A percentile compares a stretch with the other conserved stretches of the same genome.
Conservation (phyloP, 148 eudicot species). For the Linanthus parryae region DNA sequence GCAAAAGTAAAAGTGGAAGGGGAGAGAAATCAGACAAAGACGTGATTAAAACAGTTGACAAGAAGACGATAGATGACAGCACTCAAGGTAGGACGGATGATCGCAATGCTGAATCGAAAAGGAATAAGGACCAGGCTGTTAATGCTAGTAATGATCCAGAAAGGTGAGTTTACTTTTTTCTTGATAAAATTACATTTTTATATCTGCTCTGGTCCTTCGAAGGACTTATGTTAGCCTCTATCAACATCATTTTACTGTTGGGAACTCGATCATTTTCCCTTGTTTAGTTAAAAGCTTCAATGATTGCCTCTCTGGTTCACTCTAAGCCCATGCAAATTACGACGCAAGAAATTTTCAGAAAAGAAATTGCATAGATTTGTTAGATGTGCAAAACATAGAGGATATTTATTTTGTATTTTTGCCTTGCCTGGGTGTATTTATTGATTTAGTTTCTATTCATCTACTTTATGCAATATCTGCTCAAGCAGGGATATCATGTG, state of each 20-base stretch:
- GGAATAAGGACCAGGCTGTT: slow-evolving; percentile 9
- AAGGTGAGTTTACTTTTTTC: slow-evolving; percentile 27
- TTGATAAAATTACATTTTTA: slow-evolving; percentile 4
- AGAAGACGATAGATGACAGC: slow-evolving; percentile 4
- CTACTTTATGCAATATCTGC: no score
- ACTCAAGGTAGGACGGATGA: neutral
- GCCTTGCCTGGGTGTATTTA: no score
- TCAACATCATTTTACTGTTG: neutral
- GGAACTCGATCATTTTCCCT: no score
- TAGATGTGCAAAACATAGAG: no score
- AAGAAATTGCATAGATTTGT: no score
- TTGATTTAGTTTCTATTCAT: no score
- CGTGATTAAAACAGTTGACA: neutral
- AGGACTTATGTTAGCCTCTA: neutral
- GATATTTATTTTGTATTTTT: no score
- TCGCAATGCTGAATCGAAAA: neutral
- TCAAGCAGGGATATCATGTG: no score
- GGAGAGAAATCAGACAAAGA: slow-evolving; percentile 9
- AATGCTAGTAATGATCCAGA: slow-evolving; percentile 18
- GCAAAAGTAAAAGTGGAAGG: slow-evolving; percentile 17
- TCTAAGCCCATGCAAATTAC: no score
- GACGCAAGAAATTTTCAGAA: no score
- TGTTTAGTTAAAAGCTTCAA: no score
- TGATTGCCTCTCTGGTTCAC: no score
- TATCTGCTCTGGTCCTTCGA: neutral